Evolutionary conservation across 805 yeast genomes (phyloP), one percentile per base, ranked within the genome.

Genomic region (Monosporozyma siamensis): DNA sequence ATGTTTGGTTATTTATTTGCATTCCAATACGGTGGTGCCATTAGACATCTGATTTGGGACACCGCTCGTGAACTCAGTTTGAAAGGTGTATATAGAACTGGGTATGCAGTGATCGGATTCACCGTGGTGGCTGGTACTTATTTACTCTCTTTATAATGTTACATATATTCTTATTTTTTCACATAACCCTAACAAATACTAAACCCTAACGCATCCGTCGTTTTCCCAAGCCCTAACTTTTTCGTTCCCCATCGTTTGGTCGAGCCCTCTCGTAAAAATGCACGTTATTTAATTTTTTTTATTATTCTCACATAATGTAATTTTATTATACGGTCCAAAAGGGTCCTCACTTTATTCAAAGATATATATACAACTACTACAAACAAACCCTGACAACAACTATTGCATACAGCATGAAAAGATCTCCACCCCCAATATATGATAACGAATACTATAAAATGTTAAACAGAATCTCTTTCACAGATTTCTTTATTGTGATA

Each of bases 1-100:
- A 58, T 76, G 32, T 76, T 81, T 58, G 78, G 92, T 7, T 76
- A 76, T 70, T 89, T 96, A 51, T 87, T 92, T 65, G 82, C 83
- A 24, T 88, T 77, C 82, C 98, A 92, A 67, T 57, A 75, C 38
- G 77, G 72, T 62, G 87, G 89, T 63, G 97, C 97, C 55, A 47
- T 90, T 49, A 86, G 98, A 75, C 98, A 92, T 65, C 69, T 90
- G 65, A 59, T 85, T 43, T 92, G 98, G 98, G 98, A 92, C 64
- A 63, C 78, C 42, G 95, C 95, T 63, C 71, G 69, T 52, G 84
- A 82, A 65, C 74, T 90, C 61, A 75, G 88, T 48, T 58, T 85
- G 53, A 77, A 82, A 59, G 97, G 95, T 53, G 96, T 92, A 44
- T 83, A 84, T 78, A 78, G 82, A 68, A 88, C 97, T 29, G 97